Conservation (phyloP, 2,329 filamentous ascomycete species). For the Fusarium metavorans region DNA sequence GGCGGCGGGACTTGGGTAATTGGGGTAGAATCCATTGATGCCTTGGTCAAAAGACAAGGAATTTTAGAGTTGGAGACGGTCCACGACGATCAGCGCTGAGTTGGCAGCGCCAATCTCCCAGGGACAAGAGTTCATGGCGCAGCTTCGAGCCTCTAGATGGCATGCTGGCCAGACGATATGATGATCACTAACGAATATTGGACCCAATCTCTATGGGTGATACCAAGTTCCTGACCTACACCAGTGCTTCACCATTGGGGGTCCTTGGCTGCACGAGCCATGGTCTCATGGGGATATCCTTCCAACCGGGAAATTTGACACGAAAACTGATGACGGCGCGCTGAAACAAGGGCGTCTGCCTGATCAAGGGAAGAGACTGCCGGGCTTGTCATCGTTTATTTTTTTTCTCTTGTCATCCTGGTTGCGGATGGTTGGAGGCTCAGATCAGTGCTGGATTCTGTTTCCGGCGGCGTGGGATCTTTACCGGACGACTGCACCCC, state of each 20-base stretch:
- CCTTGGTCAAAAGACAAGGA: slow-evolving; percentile 22
- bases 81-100: slow-evolving; percentile 31
- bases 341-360: slow-evolving; percentile 34
- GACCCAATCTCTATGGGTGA: not conserved
- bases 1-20: not conserved
- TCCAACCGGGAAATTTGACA: slow-evolving; percentile 23
- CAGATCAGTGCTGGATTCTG: not conserved
- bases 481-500: not conserved
- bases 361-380: slow-evolving; percentile 1
- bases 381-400: not conserved
- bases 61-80: slow-evolving; percentile 15
- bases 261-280: slow-evolving; percentile 27
- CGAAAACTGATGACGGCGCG: slow-evolving; percentile 21
- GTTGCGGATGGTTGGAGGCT: not conserved
- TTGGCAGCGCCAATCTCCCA: slow-evolving; percentile 19
- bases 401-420: not conserved
- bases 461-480: not conserved
- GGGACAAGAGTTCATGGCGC: slow-evolving; percentile 3
- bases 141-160: slow-evolving; percentile 5
- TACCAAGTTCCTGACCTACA: slow-evolving; percentile 11
- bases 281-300: not conserved
- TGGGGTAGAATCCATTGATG: not conserved
- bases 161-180: not conserved
- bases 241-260: slow-evolving; percentile 40
- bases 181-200: slow-evolving; percentile 6